Base-by-base conservation (phyloP, 225 moss, liverwort and hornwort species). In the Climacium dendroides region DNA sequence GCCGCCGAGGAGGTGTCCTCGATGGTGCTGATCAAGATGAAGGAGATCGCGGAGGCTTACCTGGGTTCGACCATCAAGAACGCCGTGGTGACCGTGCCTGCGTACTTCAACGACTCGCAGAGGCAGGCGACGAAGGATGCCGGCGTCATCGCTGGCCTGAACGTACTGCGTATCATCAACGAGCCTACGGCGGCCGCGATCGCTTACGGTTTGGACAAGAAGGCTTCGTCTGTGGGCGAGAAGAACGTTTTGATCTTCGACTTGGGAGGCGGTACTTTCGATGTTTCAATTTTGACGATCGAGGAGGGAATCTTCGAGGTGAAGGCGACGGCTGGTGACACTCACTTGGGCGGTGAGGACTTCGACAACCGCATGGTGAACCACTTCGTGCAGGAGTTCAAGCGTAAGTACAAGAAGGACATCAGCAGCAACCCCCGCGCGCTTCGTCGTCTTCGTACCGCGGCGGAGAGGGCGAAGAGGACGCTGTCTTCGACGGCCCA, bases 381-480 rank as follows among this genome's bases (percentile, higher is more conserved):
- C 52, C 92, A 92, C 65, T 92, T 90, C 85, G 92, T 90, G 20
- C 92, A 92, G 66, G 92, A 92, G 82, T 92, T 92, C 48, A 92
- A 89, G 85, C 61, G 89, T 1, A 90, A 90, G 48, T 90, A 90
- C 45, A 90, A 90, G 85, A 90, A 90, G 63, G 90, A 90, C 9
- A 90, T 90, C 71, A 88, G 90, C 70, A 88, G 82, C 88, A 90
- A 92, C 54, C 92, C 90, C 2, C 87, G 90, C 3, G 92, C 92
- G 7, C 37, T 92, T 34, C 63, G 92, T 41, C 87, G 92, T 29
- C 62, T 90, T 60, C 78, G 90, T 47, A 92, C 90, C 0, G 92
- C 90, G 11, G 92, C 92, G 1, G 90, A 92, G 87, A 87, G 92
- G 67, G 90, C 92, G 39, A 92, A 92, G 89, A 80, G 90, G 71